Conservation (phyloP, 805 yeast genomes). For the Myxozyma mucilagina region DNA sequence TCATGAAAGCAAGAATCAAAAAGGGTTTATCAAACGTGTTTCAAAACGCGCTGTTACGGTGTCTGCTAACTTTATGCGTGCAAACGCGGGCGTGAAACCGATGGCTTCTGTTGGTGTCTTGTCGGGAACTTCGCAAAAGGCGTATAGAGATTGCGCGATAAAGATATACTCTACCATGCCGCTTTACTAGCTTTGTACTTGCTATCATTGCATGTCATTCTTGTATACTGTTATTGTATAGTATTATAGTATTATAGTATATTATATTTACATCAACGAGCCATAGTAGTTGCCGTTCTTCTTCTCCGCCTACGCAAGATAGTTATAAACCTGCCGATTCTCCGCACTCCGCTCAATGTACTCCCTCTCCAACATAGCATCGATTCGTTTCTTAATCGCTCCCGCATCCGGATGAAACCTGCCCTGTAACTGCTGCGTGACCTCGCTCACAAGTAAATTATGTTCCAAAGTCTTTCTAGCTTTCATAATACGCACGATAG, state of each 20-base stretch:
- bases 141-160: background rate
- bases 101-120: too few species aligned
- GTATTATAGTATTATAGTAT: too few species aligned
- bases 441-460: slow-evolving; percentile 66
- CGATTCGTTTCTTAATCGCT: slow-evolving; percentile 70
- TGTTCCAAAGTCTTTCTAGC: slow-evolving; percentile 62
- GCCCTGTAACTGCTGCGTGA: slow-evolving; percentile 56
- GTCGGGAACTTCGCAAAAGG: too few species aligned
- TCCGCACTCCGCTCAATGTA: slow-evolving; percentile 71
- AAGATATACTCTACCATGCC: slow-evolving; percentile 11
- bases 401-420: slow-evolving; percentile 71
- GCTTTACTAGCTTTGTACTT: background rate
- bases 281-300: too few species aligned
- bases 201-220: too few species aligned
- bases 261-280: background rate
- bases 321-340: slow-evolving; percentile 60
- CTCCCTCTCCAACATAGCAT: slow-evolving; percentile 75
- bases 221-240: too few species aligned
- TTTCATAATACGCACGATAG: slow-evolving; percentile 85
- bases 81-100: too few species aligned
- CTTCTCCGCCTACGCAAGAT: slow-evolving; percentile 54
- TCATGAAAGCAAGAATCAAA: background rate
- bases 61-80: too few species aligned
- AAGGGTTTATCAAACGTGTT: background rate
- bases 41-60: background rate